Percentiles rank a stretch among this genome's conserved stretches.
These are phyloP conservation scores for Alternaria angustiovoidea DNA, from an alignment of 2,329 filamentous ascomycete species.

Conservation along the genomic window DNA sequence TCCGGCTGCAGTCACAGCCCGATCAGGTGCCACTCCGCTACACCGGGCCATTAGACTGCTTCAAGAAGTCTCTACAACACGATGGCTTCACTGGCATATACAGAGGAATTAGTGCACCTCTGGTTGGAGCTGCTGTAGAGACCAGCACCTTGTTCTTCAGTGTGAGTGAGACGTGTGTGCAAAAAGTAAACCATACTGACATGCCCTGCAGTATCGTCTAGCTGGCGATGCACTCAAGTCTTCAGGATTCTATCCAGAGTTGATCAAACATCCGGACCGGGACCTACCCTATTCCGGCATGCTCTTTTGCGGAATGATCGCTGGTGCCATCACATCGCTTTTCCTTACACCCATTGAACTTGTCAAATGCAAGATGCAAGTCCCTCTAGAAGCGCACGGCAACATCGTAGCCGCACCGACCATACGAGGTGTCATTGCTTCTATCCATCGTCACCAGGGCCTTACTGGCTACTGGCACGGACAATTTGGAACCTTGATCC, in stretches of 20 bases:
- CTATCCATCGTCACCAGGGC: constrained; percentile 84
- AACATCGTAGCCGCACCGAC: constrained; percentile 61
- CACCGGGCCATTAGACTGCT: constrained; percentile 89
- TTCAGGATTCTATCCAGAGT: constrained; percentile 61
- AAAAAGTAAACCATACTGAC: constrained; percentile 28
- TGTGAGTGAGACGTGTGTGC: constrained; percentile 44
- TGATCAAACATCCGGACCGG: constrained; percentile 51
- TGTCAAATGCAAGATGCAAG: constrained; percentile 98
- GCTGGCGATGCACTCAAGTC: constrained; percentile 69
- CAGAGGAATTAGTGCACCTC: constrained; percentile 88
- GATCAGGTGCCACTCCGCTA: constrained; percentile 83
- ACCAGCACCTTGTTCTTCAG: constrained; percentile 94
- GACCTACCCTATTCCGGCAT: constrained; percentile 78
- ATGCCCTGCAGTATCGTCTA: constrained; percentile 53
- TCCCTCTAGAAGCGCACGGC: constrained; percentile 60
- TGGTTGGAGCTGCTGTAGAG: constrained; percentile 90
- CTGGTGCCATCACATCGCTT: constrained; percentile 87
- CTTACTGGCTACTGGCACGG: constrained; percentile 92
- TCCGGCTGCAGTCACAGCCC: constrained; percentile 94
- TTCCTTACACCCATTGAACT: constrained; percentile 95
- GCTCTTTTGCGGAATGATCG: constrained; percentile 81
- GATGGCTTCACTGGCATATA: constrained; percentile 87
- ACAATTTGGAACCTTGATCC: constrained; percentile 89
- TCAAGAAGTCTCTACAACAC: constrained; percentile 80
- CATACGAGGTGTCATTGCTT: constrained; percentile 74